Evolutionary conservation across 108 stramenopile genomes (phyloP).

Genomic region (Chaetoceros muelleri): DNA sequence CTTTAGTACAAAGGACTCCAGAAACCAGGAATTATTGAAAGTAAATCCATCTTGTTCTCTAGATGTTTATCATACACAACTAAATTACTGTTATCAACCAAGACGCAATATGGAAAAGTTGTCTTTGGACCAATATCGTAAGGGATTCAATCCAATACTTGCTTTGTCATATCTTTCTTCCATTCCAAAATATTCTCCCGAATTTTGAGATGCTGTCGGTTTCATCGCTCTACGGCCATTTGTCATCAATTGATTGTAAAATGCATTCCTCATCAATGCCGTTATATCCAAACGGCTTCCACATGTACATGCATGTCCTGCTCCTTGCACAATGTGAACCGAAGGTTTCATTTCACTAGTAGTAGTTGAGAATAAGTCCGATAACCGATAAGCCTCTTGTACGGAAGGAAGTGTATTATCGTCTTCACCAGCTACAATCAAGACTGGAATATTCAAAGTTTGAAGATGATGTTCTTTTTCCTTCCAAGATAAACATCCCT

Average conservation of each 20-base stretch:
- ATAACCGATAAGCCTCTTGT: conserved; percentile 61
- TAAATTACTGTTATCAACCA: no score
- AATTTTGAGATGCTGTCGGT: conserved; percentile 18
- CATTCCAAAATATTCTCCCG: conserved; percentile 45
- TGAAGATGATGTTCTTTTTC: background rate
- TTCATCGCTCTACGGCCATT: conserved; percentile 25
- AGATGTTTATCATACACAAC: no score
- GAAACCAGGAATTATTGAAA: no score
- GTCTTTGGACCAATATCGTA: conserved; percentile 57
- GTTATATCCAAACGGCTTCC: conserved; percentile 65
- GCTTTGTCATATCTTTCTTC: conserved; percentile 59
- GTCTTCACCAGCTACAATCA: conserved; percentile 76
- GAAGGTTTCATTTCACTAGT: conserved; percentile 20
- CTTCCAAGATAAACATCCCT: conserved; percentile 38
- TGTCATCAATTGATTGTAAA: conserved; percentile 8
- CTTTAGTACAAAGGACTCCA: no score
- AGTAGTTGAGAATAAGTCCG: background rate
- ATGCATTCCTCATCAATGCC: conserved; percentile 39
- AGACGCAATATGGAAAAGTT: no score
- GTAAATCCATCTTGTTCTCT: no score
- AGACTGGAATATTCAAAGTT: conserved; percentile 13
- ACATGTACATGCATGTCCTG: conserved; percentile 79
- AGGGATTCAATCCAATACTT: conserved; percentile 55
- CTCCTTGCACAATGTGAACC: conserved; percentile 62
- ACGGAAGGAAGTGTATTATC: conserved; percentile 66